Evolutionary conservation across 1,139 yeast genomes (phyloP).

Genomic region (Candida tropicalis): DNA sequence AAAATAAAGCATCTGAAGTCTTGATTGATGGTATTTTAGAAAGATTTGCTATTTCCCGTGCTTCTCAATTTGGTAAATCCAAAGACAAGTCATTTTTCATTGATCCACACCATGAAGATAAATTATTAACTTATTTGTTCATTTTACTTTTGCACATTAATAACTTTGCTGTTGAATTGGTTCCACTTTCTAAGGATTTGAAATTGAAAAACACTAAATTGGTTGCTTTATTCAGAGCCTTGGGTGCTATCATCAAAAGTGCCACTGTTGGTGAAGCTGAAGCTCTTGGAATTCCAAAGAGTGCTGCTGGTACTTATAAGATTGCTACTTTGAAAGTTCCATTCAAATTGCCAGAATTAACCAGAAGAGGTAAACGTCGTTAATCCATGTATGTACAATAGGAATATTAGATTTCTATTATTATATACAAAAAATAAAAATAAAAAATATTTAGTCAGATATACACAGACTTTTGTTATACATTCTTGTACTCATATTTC

Average conservation of each 20-base stretch:
- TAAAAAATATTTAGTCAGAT: too few species aligned
- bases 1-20: slow-evolving; percentile 66
- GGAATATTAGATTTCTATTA: too few species aligned
- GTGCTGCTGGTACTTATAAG: slow-evolving; percentile 67
- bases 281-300: slow-evolving; percentile 74
- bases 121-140: slow-evolving; percentile 75
- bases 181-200: slow-evolving; percentile 84
- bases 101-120: slow-evolving; percentile 88
- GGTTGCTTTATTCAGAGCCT: slow-evolving; percentile 67
- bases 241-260: slow-evolving; percentile 80
- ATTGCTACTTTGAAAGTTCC: slow-evolving; percentile 88
- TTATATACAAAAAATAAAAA: too few species aligned
- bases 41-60: slow-evolving; percentile 66
- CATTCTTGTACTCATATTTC: slow-evolving; percentile 5
- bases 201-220: slow-evolving; percentile 79
- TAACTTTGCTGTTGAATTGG: slow-evolving; percentile 71
- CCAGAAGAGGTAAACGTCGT: slow-evolving; percentile 49
- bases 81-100: slow-evolving; percentile 73
- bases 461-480: neutral
- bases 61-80: slow-evolving; percentile 70
- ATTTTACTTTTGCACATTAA: slow-evolving; percentile 76
- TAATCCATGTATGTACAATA: slow-evolving; percentile 1
- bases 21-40: slow-evolving; percentile 74
- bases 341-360: slow-evolving; percentile 82
- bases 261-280: slow-evolving; percentile 83